Base-by-base conservation (phyloP, 2,329 filamentous ascomycete genomes). In the Cercospora janseana region DNA sequence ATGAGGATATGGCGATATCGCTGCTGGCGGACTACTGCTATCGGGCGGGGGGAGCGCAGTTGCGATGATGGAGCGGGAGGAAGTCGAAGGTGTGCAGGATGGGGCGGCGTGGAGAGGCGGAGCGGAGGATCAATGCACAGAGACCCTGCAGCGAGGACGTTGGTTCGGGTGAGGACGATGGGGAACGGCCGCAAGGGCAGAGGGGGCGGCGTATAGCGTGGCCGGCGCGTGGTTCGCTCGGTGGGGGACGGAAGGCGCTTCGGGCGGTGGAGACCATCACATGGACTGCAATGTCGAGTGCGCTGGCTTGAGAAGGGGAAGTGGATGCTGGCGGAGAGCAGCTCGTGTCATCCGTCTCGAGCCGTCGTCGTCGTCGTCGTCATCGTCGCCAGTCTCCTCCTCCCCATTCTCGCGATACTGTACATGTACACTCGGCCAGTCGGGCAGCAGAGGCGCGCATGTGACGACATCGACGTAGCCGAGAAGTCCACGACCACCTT, bases 121-220 rank as follows among this genome's bases (percentile, higher is more conserved):
- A 16, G 28, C 34, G 40, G 16, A 20, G 40, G 15, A 26, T 9
- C 13, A 31, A 31, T 31, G 10, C 3, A 37, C 15, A 20, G 10
- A 18, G 34, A 37, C 34, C 13, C 32, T 21, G 34, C 34, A 37
- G 34, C 4, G 23, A 37, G 23, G 34, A 21, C 18, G n/a, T n/a
- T 37, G 34, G 34, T 37, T 37, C 34, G 34, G n/a, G 34, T 20
- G 32, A 35, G 32, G 32, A 35, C 32, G 32, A 18, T 21, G 32
- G 32, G 32, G 18, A 35, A 27, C 26, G 26, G 26, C 12, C 6
- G 26, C 12, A 27, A 12, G 6, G 12, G 26, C 26, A 27, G 26
- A 6, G 26, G 10, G 27, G 27, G 27, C 27, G 27, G 27, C 9
- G n/a, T n/a, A n/a, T n/a, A n/a, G 9, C 10, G 27, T 29, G 27